Evolutionary conservation across 345 rosid species (phyloP).

Genomic region (Kernera saxatilis): DNA sequence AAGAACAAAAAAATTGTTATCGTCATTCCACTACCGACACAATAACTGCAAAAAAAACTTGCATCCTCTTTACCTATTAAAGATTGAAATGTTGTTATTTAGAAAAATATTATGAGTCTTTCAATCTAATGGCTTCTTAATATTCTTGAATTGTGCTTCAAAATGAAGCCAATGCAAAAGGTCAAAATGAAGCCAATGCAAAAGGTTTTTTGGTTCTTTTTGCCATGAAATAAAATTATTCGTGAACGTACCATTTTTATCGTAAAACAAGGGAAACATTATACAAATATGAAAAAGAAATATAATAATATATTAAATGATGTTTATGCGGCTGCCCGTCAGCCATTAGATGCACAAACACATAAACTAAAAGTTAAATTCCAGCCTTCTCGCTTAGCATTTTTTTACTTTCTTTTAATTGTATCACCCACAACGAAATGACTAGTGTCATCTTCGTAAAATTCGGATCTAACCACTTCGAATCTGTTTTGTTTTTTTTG

Average conservation of each 20-base stretch:
- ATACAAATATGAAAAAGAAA: neutral
- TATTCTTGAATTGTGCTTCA: neutral
- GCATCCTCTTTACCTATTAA: too few species aligned
- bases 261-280: neutral
- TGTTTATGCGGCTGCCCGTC: neutral
- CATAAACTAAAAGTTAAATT: neutral
- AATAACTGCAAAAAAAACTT: too few species aligned
- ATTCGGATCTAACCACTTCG: slow-evolving; percentile 18
- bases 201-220: neutral
- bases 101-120: neutral
- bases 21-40: neutral
- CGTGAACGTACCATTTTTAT: neutral
- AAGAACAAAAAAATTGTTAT: too few species aligned
- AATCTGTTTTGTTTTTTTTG: neutral
- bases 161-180: neutral
- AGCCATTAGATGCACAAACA: neutral
- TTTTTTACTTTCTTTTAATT: neutral
- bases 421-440: neutral
- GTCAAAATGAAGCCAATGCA: neutral
- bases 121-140: neutral
- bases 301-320: neutral
- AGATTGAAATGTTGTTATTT: neutral
- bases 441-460: slow-evolving; percentile 9
- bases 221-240: neutral
- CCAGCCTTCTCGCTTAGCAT: slow-evolving; percentile 5